Evolutionary conservation across 78 protist genomes (phyloP), one percentile per base, ranked within the genome.

Genomic region (Andalucia godoyi): DNA sequence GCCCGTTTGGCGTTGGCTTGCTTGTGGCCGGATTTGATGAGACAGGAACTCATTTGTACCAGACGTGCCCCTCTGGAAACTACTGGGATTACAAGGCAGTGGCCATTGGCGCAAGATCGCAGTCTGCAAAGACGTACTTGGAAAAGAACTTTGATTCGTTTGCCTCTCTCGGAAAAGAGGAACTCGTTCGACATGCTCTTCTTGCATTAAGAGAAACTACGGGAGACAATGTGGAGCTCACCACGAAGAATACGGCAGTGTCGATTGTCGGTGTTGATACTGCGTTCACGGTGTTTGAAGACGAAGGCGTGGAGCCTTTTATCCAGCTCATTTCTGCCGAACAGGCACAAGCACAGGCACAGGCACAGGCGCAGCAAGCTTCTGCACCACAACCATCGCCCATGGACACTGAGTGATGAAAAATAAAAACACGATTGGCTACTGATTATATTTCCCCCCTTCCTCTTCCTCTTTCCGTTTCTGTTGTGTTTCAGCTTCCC

Each of bases 1-100:
- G 98, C 15, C 98, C 98, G 12, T 94, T 69, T 47, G 98, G 98
- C 43, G 98, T 94, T 21, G 98, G 98, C 41, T 53, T 91, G 49
- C 85, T 94, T 9, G 84, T 94, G 2, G 91, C 85, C 6, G 98
- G 97, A 27, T 86, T 70, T 40, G 98, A 93, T 68, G 90, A 76
- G 55, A 63, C 64, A 0, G 95, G 95, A 0, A 83, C 97, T 5
- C 95, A 86, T 42, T 53, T 95, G 37, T 90, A 38, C 74, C 85
- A 88, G 53, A 77, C 88, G 7, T 70, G 82, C 45, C 98, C 98
- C 33, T 86, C 96, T 1, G 95, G 97, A 36, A 83, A 88, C 73
- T 88, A 42, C 73, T 90, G 66, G 53, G 87, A 89, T 47, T 92
- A 80, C 79, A 74, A 78, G 58, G 85, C 92, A 21, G 75, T 76